Evolutionary conservation across 441 rosid species (phyloP).

Genomic region (Erysimum cheiri): DNA sequence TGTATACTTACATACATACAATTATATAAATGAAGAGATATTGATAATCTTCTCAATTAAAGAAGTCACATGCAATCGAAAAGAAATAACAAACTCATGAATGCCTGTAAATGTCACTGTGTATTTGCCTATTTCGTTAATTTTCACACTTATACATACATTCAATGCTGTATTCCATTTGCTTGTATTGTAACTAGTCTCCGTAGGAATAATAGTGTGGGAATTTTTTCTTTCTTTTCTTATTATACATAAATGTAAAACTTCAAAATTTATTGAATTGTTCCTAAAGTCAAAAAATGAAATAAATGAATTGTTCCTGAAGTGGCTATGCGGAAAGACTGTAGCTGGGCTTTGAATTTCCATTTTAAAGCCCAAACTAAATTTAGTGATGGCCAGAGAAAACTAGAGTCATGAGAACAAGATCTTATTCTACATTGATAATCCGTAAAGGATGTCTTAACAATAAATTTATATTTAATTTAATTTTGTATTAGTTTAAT

Average conservation of each 20-base stretch:
- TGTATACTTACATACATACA: background rate
- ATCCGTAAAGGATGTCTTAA: no score
- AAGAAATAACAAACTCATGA: slow-evolving; percentile 30
- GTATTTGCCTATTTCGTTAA: slow-evolving; percentile 5
- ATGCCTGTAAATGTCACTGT: slow-evolving; percentile 13
- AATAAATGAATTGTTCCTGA: background rate
- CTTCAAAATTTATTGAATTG: background rate
- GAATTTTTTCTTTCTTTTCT: background rate
- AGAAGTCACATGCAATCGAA: slow-evolving; percentile 16
- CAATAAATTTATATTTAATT: no score
- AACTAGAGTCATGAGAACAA: background rate
- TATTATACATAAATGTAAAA: background rate
- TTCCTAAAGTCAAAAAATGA: background rate
- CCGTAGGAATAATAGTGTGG: background rate
- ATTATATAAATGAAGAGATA: background rate
- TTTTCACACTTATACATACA: slow-evolving; percentile 32
- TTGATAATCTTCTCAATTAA: background rate
- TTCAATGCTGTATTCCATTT: slow-evolving; percentile 22
- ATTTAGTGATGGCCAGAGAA: background rate
- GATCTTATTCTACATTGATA: no score
- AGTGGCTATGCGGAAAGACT: background rate
- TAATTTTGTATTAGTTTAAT: no score
- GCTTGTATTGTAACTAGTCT: background rate
- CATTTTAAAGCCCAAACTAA: slow-evolving; percentile 7
- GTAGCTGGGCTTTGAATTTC: background rate